These are phyloP conservation scores for Schizonepeta tenuifolia DNA, from an alignment of 257 asterid genomes.

Conservation along the genomic window DNA sequence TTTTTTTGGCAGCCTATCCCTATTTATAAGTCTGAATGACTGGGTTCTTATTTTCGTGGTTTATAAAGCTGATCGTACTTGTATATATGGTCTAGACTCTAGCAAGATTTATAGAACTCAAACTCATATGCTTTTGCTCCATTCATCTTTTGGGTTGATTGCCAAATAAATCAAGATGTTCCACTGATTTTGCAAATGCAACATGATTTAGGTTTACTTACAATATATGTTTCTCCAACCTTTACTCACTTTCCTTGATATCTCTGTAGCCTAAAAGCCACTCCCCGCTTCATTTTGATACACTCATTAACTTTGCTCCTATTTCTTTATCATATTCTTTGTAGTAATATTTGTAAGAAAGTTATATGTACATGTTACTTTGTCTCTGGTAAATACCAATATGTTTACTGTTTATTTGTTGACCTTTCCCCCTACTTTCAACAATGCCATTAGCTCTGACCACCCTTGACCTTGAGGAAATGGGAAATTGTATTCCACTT, in stretches of 20 bases:
- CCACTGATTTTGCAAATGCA: neutral
- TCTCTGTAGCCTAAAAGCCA: too few relatives aligned
- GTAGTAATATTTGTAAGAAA: too few relatives aligned
- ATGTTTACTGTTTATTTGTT: too few relatives aligned
- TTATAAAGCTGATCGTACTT: neutral
- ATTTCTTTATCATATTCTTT: too few relatives aligned
- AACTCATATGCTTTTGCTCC: neutral
- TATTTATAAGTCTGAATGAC: neutral
- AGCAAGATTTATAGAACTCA: neutral
- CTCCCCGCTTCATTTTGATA: too few relatives aligned
- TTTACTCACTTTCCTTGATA: neutral
- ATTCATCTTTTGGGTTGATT: neutral
- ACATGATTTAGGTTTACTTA: neutral
- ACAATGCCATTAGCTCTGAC: too few relatives aligned
- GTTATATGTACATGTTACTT: too few relatives aligned
- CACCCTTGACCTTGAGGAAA: slow-evolving; percentile 39
- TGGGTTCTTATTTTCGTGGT: neutral
- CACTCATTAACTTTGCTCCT: too few relatives aligned
- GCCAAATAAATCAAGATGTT: neutral
- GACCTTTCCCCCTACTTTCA: too few relatives aligned
- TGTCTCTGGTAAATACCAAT: too few relatives aligned
- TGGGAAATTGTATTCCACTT: neutral
- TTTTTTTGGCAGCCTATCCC: neutral
- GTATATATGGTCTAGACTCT: neutral
- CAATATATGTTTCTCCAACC: too few relatives aligned